These are phyloP conservation scores for Xylaria sp. DNA, from an alignment of 2,329 filamentous ascomycete genomes.

Conservation along the genomic window DNA sequence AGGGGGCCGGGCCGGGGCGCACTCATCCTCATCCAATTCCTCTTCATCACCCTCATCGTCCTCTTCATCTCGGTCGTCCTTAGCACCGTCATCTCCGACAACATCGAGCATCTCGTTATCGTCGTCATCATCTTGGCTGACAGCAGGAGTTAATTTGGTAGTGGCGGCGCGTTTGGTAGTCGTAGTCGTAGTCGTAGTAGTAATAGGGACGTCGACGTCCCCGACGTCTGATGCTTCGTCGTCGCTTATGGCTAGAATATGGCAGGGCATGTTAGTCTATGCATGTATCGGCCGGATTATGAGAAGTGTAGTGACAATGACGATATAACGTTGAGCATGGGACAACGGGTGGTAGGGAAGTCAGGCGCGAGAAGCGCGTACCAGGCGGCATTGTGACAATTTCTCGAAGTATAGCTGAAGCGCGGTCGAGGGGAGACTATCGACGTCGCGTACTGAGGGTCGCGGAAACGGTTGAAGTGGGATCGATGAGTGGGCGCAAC, in stretches of 20 bases:
- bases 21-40: constrained; percentile 48
- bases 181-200: constrained; percentile 16
- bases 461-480: neutral
- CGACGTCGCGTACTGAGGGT: constrained; percentile 19
- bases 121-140: constrained; percentile 39
- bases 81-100: constrained; percentile 33
- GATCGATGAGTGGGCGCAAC: constrained; percentile 1
- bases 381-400: constrained; percentile 37
- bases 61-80: constrained; percentile 27
- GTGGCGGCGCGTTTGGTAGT: constrained; percentile 31
- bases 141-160: constrained; percentile 14
- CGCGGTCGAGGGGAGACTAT: neutral
- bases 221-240: constrained; percentile 53
- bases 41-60: constrained; percentile 45
- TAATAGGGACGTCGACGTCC: constrained; percentile 37
- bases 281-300: constrained; percentile 5
- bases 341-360: neutral
- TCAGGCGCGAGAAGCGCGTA: constrained; percentile 33
- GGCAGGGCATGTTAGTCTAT: constrained; percentile 29
- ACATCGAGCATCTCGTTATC: constrained; percentile 42
- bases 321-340: neutral
- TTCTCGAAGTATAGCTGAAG: neutral
- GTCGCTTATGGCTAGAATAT: constrained; percentile 52
- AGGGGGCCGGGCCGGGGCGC: constrained; percentile 9
- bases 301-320: neutral